A percentile compares a stretch with the other conserved stretches of the same genome.
phyloP scores from a whole-genome alignment of 1,139 yeast genomes.

The Debaryomyces subglobosus region DNA sequence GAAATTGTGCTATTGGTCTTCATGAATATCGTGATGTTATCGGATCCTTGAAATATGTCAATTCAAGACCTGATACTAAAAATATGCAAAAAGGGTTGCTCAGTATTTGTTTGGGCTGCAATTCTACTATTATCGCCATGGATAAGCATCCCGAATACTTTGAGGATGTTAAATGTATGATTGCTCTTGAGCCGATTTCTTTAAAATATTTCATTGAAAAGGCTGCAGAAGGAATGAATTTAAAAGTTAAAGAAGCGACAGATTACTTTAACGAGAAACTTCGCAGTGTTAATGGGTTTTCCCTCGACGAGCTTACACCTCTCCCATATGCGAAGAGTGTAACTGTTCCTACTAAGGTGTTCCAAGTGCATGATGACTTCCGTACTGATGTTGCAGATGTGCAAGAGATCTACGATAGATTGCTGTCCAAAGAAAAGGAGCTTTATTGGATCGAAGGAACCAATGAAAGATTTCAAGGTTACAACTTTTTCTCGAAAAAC shows the following conservation, averaged over 20 bases:
- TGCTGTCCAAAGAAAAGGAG: slow-evolving; percentile 10
- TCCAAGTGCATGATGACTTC: slow-evolving; percentile 9
- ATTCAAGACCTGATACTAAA: slow-evolving; percentile 10
- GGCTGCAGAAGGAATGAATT: background rate
- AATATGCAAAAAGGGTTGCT: slow-evolving; percentile 7
- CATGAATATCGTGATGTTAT: slow-evolving; percentile 10
- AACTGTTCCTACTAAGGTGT: slow-evolving; percentile 8
- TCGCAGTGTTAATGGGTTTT: background rate
- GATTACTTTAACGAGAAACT: slow-evolving; percentile 3
- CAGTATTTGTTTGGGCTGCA: slow-evolving; percentile 9
- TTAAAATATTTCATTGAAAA: slow-evolving; percentile 1
- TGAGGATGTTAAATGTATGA: slow-evolving; percentile 4
- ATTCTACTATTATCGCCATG: slow-evolving; percentile 9
- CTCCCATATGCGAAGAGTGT: slow-evolving; percentile 4
- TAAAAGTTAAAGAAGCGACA: slow-evolving; percentile 4
- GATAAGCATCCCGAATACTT: slow-evolving; percentile 9
- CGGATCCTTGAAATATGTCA: slow-evolving; percentile 10
- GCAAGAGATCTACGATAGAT: slow-evolving; percentile 8
- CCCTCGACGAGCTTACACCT: slow-evolving; percentile 9
- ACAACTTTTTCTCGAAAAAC: slow-evolving; percentile 8
- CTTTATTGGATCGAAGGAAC: slow-evolving; percentile 11
- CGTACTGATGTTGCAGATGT: slow-evolving; percentile 10
- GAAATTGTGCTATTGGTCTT: slow-evolving; percentile 3
- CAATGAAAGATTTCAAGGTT: slow-evolving; percentile 9
- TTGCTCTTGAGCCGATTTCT: slow-evolving; percentile 10